These are phyloP conservation scores for Aspergillus hancockii DNA, from an alignment of 495 filamentous ascomycete genomes.

Conservation along the genomic window DNA sequence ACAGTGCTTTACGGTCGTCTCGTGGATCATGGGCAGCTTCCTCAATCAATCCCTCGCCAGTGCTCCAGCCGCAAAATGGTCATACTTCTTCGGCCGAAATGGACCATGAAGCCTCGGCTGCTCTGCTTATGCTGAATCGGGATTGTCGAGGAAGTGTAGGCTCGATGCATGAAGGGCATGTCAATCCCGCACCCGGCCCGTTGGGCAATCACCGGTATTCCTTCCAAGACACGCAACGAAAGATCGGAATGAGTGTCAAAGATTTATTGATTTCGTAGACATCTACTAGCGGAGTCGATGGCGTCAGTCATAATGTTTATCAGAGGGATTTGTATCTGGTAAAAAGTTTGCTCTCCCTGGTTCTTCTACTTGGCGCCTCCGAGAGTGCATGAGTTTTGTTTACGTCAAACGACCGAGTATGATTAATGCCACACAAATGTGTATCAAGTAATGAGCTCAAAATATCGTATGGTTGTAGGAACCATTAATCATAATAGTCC, in stretches of 20 bases:
- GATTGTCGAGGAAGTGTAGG: constrained; percentile 55
- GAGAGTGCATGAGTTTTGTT: not conserved
- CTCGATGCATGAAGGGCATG: constrained; percentile 32
- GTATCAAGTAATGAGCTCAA: not conserved
- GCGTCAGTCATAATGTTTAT: not conserved
- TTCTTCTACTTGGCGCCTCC: not conserved
- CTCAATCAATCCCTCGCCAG: constrained; percentile 38
- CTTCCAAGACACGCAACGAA: constrained; percentile 23
- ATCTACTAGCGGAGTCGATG: not conserved
- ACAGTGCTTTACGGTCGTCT: constrained; percentile 25
- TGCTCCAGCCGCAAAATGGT: constrained; percentile 27
- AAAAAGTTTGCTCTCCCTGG: not conserved
- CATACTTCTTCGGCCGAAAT: constrained; percentile 39
- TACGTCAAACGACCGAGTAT: not conserved
- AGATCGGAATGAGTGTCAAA: constrained; percentile 72
- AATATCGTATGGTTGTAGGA: not conserved
- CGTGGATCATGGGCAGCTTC: constrained; percentile 20
- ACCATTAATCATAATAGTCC: too few relatives aligned
- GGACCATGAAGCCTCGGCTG: constrained; percentile 80
- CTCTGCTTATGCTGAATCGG: constrained; percentile 76
- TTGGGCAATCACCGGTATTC: constrained; percentile 6
- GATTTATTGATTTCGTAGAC: constrained; percentile 68
- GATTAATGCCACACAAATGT: constrained; percentile 1
- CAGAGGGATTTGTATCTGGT: not conserved
- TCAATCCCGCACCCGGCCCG: constrained; percentile 11